Base-by-base conservation (phyloP, 2,329 filamentous ascomycete species). In the Dothidotthia symphoricarpi region DNA sequence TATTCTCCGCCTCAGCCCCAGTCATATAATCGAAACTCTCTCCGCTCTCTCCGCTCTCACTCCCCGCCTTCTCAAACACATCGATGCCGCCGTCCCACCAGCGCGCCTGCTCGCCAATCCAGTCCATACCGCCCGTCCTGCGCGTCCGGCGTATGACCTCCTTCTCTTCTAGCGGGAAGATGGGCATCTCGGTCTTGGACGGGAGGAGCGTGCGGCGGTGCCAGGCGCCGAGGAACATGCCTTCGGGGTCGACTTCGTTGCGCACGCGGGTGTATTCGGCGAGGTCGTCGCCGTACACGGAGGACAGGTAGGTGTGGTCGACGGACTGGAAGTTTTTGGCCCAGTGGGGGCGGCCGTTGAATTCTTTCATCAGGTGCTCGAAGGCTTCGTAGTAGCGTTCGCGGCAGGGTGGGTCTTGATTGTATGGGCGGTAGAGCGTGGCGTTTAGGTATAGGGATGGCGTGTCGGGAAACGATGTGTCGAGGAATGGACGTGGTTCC, bases 201-300 rank as follows among this genome's bases (percentile, higher is more conserved):
- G 64, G 64, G 2, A 67, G 51, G n/a, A 70, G 49, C 1, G 59
- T 64, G 34, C 84, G 77, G 17, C 85, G 76, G 67, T 96, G 88
- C 91, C 91, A 98, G 32, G 89, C 83, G 2, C 91, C 91, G 11
- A 91, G 75, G 67, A 95, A 95, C 78, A 95, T 84, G 39, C 88
- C 88, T 44, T 89, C 81, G 0, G 85, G 84, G 59, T 95, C 88
- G 24, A 80, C 81, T 35, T 81, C 74, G 42, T 84, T 75, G 36
- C 89, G 76, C 6, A 94, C 75, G 17, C 74, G 70, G 27, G 85
- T 73, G 77, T 85, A 95, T 31, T 78, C 69, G 13, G 74, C 68
- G 41, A 94, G 72, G 31, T 83, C 71, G n/a, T 74, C 65, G 27
- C 83, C 83, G 61, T 93, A 94, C 64, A 87, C 80, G 1, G 66